phyloP scores from a whole-genome alignment of 345 rosid species.

The Aethionema arabicum region DNA sequence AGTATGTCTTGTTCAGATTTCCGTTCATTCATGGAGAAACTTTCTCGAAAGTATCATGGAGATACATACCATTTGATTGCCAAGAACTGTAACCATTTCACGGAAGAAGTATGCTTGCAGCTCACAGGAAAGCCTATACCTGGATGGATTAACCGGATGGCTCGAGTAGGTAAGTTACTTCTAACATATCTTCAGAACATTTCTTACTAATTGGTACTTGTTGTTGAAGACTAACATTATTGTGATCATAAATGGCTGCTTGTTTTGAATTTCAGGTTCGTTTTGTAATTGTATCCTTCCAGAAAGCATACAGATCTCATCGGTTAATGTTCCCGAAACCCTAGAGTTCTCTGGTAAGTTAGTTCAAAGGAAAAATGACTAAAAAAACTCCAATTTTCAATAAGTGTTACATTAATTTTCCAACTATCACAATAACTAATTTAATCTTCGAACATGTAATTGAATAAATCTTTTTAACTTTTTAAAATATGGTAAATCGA shows the following conservation, averaged over 20 bases:
- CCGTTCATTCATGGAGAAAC: constrained; percentile 71
- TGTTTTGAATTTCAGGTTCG: constrained; percentile 61
- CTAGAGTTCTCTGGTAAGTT: constrained; percentile 64
- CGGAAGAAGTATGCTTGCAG: constrained; percentile 71
- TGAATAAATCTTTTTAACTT: too few species aligned
- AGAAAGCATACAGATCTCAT: constrained; percentile 72
- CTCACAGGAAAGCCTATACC: constrained; percentile 89
- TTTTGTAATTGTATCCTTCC: constrained; percentile 94
- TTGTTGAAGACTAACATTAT: background rate
- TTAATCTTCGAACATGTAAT: too few species aligned
- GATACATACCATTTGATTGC: constrained; percentile 90
- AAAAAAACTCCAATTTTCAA: too few species aligned
- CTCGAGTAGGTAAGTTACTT: constrained; percentile 67
- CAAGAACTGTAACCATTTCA: constrained; percentile 95
- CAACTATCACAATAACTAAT: too few species aligned
- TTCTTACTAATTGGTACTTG: background rate
- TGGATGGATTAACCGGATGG: constrained; percentile 95
- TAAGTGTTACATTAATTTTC: too few species aligned
- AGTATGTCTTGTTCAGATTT: constrained; percentile 72
- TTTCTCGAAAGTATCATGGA: constrained; percentile 77
- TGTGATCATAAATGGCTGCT: constrained; percentile 1
- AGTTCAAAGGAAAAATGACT: constrained; percentile 6
- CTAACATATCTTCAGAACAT: constrained; percentile 2
- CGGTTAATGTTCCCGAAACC: constrained; percentile 75
- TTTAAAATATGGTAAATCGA: too few species aligned